Conservation (phyloP, 2,329 filamentous ascomycete genomes). For the Lojkania enalia region DNA sequence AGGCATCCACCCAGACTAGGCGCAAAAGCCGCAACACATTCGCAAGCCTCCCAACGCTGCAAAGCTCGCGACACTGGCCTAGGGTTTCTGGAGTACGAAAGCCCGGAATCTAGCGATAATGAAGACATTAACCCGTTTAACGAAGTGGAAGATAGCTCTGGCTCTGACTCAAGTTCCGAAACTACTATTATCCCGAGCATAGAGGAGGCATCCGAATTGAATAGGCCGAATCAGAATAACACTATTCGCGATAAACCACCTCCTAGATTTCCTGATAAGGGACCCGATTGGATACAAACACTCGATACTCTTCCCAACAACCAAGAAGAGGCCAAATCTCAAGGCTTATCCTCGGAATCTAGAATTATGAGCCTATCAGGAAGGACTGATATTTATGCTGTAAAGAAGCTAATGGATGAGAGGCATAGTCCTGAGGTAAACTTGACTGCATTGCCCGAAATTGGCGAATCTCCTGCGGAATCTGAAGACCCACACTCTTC, state of each 20-base stretch:
- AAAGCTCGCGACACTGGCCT: background rate
- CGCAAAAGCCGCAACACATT: too few species aligned
- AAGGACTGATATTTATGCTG: too few species aligned
- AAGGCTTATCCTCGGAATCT: too few species aligned
- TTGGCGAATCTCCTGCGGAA: too few species aligned
- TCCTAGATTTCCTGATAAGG: background rate
- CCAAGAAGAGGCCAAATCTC: too few species aligned
- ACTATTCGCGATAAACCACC: background rate
- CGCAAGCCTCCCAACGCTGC: too few species aligned
- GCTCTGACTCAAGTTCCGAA: background rate
- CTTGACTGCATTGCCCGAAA: too few species aligned
- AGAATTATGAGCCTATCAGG: too few species aligned
- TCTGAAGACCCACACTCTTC: too few species aligned
- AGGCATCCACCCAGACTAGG: too few species aligned
- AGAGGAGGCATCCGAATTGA: background rate
- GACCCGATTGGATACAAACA: background rate
- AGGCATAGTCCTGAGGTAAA: too few species aligned
- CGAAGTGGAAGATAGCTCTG: background rate
- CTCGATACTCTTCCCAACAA: background rate
- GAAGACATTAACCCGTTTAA: background rate
- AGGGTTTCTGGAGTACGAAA: background rate
- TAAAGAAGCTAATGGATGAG: too few species aligned
- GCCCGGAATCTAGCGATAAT: background rate
- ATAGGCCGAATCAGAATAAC: background rate
- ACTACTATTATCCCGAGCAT: background rate